These are phyloP conservation scores for Globisporangium ultimum DNA, from an alignment of 352 stramenopile species.

Conservation along the genomic window DNA sequence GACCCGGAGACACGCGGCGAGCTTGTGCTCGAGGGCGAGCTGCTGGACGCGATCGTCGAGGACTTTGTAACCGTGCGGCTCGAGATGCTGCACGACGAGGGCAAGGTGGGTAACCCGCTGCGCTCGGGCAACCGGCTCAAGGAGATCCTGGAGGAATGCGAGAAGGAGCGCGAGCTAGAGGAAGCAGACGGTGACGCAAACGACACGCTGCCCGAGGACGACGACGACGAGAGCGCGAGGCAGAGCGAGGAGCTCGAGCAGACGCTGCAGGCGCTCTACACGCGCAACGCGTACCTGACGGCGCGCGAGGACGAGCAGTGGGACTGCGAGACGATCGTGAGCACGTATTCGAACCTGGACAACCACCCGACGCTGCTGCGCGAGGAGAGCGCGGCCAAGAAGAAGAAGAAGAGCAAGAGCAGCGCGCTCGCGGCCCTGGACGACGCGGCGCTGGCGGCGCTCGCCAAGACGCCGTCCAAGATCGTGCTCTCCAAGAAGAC, in stretches of 20 bases:
- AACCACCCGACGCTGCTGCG: constrained; percentile 96
- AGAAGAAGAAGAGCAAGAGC: constrained; percentile 81
- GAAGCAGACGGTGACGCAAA: constrained; percentile 41
- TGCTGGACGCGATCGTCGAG: constrained; percentile 71
- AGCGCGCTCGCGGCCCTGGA: constrained; percentile 16
- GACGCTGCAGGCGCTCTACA: constrained; percentile 44
- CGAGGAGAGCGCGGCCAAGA: constrained; percentile 51
- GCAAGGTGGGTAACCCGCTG: constrained; percentile 74
- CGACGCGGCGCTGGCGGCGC: constrained; percentile 17
- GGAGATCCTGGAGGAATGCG: constrained; percentile 75
- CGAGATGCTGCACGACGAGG: constrained; percentile 70
- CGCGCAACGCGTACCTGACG: constrained; percentile 65
- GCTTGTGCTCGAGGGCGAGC: constrained; percentile 59
- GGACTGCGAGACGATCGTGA: constrained; percentile 98
- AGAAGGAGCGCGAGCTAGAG: constrained; percentile 58
- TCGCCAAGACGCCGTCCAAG: constrained; percentile 38
- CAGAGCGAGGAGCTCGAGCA: constrained; percentile 20
- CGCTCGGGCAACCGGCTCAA: constrained; percentile 62
- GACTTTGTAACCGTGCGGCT: constrained; percentile 69
- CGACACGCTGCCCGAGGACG: constrained; percentile 19
- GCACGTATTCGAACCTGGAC: constrained; percentile 97
- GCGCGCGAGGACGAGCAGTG: constrained; percentile 75
- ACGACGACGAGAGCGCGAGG: constrained; percentile 21
- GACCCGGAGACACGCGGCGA: constrained; percentile 71
- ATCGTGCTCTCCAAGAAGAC: constrained; percentile 94